Conservation (phyloP, 2,329 filamentous ascomycete species). For the Colletotrichum magnum region DNA sequence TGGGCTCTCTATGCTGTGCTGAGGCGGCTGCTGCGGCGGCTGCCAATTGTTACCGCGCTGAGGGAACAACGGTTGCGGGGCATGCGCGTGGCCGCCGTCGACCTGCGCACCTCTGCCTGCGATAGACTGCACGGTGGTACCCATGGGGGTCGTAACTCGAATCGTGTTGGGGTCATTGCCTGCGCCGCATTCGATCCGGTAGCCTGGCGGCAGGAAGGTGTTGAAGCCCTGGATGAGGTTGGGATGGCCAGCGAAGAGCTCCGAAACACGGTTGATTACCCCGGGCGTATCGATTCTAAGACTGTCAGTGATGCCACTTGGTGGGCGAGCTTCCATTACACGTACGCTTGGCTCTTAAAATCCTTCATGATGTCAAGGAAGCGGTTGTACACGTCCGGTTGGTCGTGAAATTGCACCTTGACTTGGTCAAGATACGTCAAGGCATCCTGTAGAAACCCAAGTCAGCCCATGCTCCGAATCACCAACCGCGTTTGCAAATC, state of each 20-base stretch:
- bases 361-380: slow-evolving; percentile 99
- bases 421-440: slow-evolving; percentile 98
- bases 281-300: slow-evolving; percentile 92
- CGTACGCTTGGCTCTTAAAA: slow-evolving; percentile 96
- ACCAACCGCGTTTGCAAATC: neutral
- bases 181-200: slow-evolving; percentile 95
- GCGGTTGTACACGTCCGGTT: slow-evolving; percentile 96
- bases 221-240: slow-evolving; percentile 98
- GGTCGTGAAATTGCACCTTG: slow-evolving; percentile 97
- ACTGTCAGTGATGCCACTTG: slow-evolving; percentile 46
- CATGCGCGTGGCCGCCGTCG: slow-evolving; percentile 55
- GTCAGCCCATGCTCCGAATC: slow-evolving; percentile 21
- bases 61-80: slow-evolving; percentile 61
- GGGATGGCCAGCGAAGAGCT: slow-evolving; percentile 94
- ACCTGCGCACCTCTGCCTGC: slow-evolving; percentile 65
- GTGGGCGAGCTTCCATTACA: slow-evolving; percentile 44
- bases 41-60: slow-evolving; percentile 69
- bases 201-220: slow-evolving; percentile 95
- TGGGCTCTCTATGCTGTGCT: slow-evolving; percentile 74
- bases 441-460: slow-evolving; percentile 67
- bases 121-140: slow-evolving; percentile 95
- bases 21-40: slow-evolving; percentile 53
- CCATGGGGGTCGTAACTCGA: slow-evolving; percentile 95
- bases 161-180: slow-evolving; percentile 97
- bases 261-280: slow-evolving; percentile 96